These are phyloP conservation scores for Clitopilus hobsonii DNA, from an alignment of 768 basidiomycete genomes.

Conservation along the genomic window DNA sequence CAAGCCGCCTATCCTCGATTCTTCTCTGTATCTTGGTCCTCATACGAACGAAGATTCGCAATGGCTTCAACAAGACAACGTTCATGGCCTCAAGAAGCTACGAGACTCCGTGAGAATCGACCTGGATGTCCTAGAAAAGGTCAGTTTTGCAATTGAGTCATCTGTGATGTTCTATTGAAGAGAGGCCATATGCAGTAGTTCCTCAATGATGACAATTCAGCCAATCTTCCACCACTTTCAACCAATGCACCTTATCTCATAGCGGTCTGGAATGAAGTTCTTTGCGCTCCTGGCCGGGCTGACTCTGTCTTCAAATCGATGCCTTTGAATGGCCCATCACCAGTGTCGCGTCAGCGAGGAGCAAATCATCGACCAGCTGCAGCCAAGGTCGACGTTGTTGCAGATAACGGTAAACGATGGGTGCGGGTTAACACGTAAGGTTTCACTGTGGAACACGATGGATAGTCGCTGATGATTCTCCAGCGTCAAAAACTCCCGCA, in stretches of 20 bases:
- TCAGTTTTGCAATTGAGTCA: slow-evolving; percentile 12
- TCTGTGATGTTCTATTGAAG: not conserved
- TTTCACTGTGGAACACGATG: not conserved
- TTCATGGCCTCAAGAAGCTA: slow-evolving; percentile 43
- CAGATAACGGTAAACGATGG: slow-evolving; percentile 72
- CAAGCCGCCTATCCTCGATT: slow-evolving; percentile 41
- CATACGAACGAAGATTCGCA: slow-evolving; percentile 33
- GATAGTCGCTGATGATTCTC: not conserved
- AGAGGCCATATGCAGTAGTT: slow-evolving; percentile 46
- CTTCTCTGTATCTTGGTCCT: slow-evolving; percentile 28
- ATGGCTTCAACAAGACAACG: slow-evolving; percentile 36
- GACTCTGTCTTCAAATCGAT: slow-evolving; percentile 58
- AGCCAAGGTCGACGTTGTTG: slow-evolving; percentile 79
- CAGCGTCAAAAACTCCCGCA: slow-evolving; percentile 73
- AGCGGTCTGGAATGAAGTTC: slow-evolving; percentile 78
- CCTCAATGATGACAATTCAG: slow-evolving; percentile 42
- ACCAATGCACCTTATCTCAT: slow-evolving; percentile 80
- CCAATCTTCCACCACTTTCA: slow-evolving; percentile 46
- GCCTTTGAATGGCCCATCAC: slow-evolving; percentile 12
- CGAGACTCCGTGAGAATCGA: slow-evolving; percentile 41
- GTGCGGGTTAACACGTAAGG: slow-evolving; percentile 83
- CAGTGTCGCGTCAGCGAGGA: slow-evolving; percentile 14
- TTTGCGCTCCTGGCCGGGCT: slow-evolving; percentile 54
- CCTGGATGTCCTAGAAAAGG: slow-evolving; percentile 41
- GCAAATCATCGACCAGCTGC: slow-evolving; percentile 22